Evolutionary conservation across 306 rosid species (phyloP), one percentile per base, ranked within the genome.

Genomic region (Trifolium pratense): DNA sequence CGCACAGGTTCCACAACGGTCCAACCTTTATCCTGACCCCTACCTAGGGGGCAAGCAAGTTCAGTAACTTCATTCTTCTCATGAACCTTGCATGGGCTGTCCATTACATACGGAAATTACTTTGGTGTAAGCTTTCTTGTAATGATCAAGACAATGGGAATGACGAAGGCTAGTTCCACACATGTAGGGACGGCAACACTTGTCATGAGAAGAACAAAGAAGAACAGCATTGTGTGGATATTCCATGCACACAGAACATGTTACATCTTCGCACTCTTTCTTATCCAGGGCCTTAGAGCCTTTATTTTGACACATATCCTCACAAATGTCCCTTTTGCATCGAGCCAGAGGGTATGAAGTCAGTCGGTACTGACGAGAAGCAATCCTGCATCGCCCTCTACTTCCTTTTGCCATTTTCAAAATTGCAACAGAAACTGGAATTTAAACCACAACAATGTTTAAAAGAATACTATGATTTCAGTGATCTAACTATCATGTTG

Each of bases 11-110:
- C 96, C 74, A 95, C 96, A 68, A 95, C 97, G 12, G 99, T 95
- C 97, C 99, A 95, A 68, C 99, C 99, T 72, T 95, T 95, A 81
- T 92, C 99, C 82, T 88, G 88, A 68, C 97, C 99, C 78, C 99
- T 82, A 81, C 99, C 92, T 53, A 95, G 87, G 66, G 99, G 99
- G 79, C 99, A 95, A 0, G 99, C 96, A 76, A 95, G 93, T 78
- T 91, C 95, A 0, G 92, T 75, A 68, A 65, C 82, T 80, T 93
- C 97, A 61, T 76, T 69, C 63, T 83, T 91, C 67, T 88, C 96
- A 71, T 67, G 65, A 83, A 71, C 80, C 86, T 77, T 71, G 83
- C 79, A 79, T 29, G 0, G 81, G 82, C 66, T 74, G 90, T 34
- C 73, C 85, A 70, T 76, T 73, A 32, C 69, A 63, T 8, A 87